A percentile compares a stretch with the other conserved stretches of the same genome.
These are phyloP conservation scores for Lichtheimia ornata DNA, from an alignment of 371 early-diverging fungal species.

Conservation along the genomic window DNA sequence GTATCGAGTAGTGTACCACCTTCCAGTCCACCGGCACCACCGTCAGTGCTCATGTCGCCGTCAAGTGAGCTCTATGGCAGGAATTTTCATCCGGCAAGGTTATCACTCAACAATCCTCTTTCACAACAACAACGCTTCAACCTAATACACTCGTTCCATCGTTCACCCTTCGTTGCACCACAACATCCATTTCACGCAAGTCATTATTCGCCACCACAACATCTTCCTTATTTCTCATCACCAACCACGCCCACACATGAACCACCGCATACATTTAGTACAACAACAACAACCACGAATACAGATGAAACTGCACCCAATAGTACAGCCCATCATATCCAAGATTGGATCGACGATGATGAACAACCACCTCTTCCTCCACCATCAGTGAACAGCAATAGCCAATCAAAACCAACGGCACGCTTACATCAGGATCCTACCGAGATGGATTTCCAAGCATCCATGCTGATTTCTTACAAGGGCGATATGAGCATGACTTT, in stretches of 20 bases:
- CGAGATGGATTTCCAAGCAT: slow-evolving; percentile 77
- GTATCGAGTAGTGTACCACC: neutral
- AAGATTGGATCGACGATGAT: slow-evolving; percentile 56
- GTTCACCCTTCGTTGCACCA: slow-evolving; percentile 52
- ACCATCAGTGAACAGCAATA: slow-evolving; percentile 10
- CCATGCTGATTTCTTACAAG: slow-evolving; percentile 73
- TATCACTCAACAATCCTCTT: slow-evolving; percentile 16
- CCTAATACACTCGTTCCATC: slow-evolving; percentile 48
- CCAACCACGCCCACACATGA: slow-evolving; percentile 16
- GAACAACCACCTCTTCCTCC: slow-evolving; percentile 14
- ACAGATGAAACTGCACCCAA: neutral
- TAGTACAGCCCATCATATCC: neutral
- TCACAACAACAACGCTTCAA: slow-evolving; percentile 43
- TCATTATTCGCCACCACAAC: slow-evolving; percentile 21
- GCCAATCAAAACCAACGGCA: slow-evolving; percentile 10
- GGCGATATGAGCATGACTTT: slow-evolving; percentile 88
- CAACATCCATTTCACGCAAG: slow-evolving; percentile 44
- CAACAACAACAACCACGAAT: slow-evolving; percentile 1
- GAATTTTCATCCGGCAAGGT: slow-evolving; percentile 5
- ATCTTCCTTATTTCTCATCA: slow-evolving; percentile 11
- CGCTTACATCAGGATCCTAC: slow-evolving; percentile 15
- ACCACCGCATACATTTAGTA: slow-evolving; percentile 14
- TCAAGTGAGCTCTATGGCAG: slow-evolving; percentile 12
- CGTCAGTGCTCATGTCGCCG: slow-evolving; percentile 6
- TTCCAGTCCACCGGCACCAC: slow-evolving; percentile 3